Evolutionary conservation across 495 filamentous ascomycete species (phyloP), one percentile per base, ranked within the genome.

Genomic region (Tuber borchii): DNA sequence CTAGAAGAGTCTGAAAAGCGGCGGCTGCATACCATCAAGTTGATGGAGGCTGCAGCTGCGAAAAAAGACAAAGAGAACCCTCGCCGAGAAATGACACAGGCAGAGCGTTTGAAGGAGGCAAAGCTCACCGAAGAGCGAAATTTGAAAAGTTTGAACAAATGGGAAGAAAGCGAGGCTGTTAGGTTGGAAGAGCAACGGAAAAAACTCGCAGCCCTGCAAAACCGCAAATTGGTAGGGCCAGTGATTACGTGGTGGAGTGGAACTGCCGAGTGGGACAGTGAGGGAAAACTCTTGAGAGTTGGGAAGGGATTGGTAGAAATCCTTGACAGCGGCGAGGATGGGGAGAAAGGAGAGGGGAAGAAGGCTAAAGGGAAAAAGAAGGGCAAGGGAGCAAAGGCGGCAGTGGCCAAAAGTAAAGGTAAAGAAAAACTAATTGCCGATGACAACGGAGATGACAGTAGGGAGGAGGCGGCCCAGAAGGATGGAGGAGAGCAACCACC

Each of bases 211-310:
- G 94, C 93, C 26, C 83, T 97, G 71, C 91, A 96, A 79, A 95
- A 93, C 82, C 89, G 93, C 44, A 92, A 91, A 71, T 87, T 98
- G 22, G 91, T 93, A 73, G 95, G 95, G 1, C 93, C 95, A 2
- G 93, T 97, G 17, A 90, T 97, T 68, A 93, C 93, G 22, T 95
- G 91, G 84, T 99, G 93, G 91, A 98, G 95, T 84, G 95, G 95
- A 16, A 86, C 92, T 75, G 93, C 90, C 69, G 90, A 91, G 74
- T 92, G 91, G 87, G 86, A 86, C 83, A 83, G 82, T 85, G 91
- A 92, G 83, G 93, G 91, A 43, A 92, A 91, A 80, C 85, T 95
- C 75, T 91, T 89, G 79, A 90, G 90, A 77, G 88, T 94, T 61
- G 91, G 91, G 72, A 92, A 91, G 80, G 75, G 81, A 69, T 72